Conservation (phyloP, 1,284 basidiomycete genomes). For the Apiotrichum laibachii region DNA sequence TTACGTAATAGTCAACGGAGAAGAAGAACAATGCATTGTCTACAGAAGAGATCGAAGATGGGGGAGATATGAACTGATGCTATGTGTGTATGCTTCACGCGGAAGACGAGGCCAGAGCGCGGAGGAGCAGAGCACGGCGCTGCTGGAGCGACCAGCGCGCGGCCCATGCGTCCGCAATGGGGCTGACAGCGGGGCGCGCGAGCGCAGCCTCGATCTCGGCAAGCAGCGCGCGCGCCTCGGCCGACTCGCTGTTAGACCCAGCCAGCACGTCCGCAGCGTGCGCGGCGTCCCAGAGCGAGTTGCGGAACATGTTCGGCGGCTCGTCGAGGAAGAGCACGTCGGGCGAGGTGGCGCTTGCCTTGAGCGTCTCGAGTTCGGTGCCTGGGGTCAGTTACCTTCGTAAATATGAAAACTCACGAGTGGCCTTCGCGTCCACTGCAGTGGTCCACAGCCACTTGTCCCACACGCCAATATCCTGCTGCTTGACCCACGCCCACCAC, state of each 20-base stretch:
- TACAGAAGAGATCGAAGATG: too few relatives aligned
- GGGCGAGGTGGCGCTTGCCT: background rate
- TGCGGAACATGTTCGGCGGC: constrained; percentile 47
- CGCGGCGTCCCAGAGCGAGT: constrained; percentile 30
- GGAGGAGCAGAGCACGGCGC: background rate
- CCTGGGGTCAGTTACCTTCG: background rate
- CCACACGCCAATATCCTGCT: constrained; percentile 20
- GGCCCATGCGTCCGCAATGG: constrained; percentile 5
- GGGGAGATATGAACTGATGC: too few relatives aligned
- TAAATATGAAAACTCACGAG: constrained; percentile 22
- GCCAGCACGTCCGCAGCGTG: constrained; percentile 21
- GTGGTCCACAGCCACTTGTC: constrained; percentile 27
- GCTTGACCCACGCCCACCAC: constrained; percentile 36
- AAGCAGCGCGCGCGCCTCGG: background rate
- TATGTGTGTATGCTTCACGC: too few relatives aligned
- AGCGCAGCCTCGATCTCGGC: background rate
- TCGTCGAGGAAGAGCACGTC: constrained; percentile 46
- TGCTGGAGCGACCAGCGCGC: background rate
- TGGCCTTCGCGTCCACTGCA: constrained; percentile 14
- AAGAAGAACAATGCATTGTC: too few relatives aligned
- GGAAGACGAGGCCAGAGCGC: background rate
- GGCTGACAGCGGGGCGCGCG: background rate
- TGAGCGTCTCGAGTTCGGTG: constrained; percentile 2
- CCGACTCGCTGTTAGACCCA: background rate
- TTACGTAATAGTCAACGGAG: too few relatives aligned